Conservation (phyloP, 2,329 filamentous ascomycete genomes). For the Conoideocrella luteorostrata region DNA sequence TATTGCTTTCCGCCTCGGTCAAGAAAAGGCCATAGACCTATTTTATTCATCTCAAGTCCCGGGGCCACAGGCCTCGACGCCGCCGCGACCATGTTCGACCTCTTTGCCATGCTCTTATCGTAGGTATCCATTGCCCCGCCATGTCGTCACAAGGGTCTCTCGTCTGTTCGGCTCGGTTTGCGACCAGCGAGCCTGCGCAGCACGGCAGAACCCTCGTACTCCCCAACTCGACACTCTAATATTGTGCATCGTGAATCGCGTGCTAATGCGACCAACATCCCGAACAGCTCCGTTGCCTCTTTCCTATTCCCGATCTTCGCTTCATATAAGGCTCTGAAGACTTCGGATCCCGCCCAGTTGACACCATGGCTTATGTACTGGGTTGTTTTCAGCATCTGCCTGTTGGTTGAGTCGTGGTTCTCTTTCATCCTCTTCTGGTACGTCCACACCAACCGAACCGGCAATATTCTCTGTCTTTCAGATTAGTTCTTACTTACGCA, state of each 20-base stretch:
- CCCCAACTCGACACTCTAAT: constrained; percentile 12
- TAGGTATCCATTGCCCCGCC: constrained; percentile 38
- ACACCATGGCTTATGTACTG: constrained; percentile 99
- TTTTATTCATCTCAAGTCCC: not conserved
- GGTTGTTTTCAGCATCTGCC: constrained; percentile 78
- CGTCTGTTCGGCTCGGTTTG: not conserved
- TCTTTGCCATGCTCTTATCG: constrained; percentile 72
- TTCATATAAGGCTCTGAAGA: constrained; percentile 96
- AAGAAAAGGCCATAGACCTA: not conserved
- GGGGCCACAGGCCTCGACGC: constrained; percentile 15
- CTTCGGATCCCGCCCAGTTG: constrained; percentile 78
- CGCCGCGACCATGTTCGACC: constrained; percentile 60
- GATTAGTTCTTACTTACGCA: not conserved
- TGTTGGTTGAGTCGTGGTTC: constrained; percentile 80
- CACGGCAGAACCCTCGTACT: constrained; percentile 5
- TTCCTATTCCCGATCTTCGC: constrained; percentile 94
- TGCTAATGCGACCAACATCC: constrained; percentile 2
- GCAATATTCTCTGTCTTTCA: too few relatives aligned
- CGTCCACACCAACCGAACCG: too few relatives aligned
- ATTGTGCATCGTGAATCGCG: constrained; percentile 1
- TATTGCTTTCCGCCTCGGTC: too few relatives aligned
- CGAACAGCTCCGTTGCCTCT: constrained; percentile 68
- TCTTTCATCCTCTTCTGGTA: constrained; percentile 81
- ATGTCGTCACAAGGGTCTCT: constrained; percentile 13
- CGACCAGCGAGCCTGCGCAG: too few relatives aligned